Evolutionary conservation across 768 basidiomycete species (phyloP).

Genomic region (Serendipita sp.): DNA sequence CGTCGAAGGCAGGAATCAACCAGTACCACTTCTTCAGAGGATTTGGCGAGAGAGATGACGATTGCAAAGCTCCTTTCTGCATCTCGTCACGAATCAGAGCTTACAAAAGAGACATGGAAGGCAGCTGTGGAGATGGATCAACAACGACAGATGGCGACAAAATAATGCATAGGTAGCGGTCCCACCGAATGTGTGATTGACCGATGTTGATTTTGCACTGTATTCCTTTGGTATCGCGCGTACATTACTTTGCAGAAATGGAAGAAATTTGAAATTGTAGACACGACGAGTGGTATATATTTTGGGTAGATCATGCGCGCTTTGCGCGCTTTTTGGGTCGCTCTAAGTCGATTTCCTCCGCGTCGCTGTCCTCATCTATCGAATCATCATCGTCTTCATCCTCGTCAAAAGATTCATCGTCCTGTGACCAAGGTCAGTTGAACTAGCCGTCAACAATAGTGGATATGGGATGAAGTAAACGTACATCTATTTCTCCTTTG

Average conservation of each 20-base stretch:
- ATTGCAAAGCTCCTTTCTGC: slow-evolving; percentile 34
- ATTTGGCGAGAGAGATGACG: slow-evolving; percentile 51
- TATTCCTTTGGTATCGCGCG: too few species aligned
- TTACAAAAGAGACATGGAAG: slow-evolving; percentile 3
- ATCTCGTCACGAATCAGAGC: background rate
- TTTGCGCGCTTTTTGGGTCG: slow-evolving; percentile 39
- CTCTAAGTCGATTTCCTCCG: slow-evolving; percentile 77
- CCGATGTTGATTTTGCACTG: too few species aligned
- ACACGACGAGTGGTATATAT: background rate
- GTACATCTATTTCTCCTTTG: slow-evolving; percentile 33
- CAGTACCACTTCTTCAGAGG: slow-evolving; percentile 32
- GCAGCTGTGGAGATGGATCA: background rate
- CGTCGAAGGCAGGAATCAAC: slow-evolving; percentile 23
- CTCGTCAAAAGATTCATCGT: slow-evolving; percentile 48
- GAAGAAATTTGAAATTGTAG: background rate
- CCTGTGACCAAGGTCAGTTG: slow-evolving; percentile 18
- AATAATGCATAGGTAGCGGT: background rate
- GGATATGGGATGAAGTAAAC: background rate
- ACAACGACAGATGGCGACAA: too few species aligned
- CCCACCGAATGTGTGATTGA: too few species aligned
- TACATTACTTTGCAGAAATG: background rate
- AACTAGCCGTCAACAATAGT: slow-evolving; percentile 15
- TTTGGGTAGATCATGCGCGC: background rate
- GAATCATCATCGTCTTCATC: slow-evolving; percentile 54
- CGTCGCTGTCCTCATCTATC: slow-evolving; percentile 41